Conservation (phyloP, 805 yeast species). For the Lachancea nothofagi region DNA sequence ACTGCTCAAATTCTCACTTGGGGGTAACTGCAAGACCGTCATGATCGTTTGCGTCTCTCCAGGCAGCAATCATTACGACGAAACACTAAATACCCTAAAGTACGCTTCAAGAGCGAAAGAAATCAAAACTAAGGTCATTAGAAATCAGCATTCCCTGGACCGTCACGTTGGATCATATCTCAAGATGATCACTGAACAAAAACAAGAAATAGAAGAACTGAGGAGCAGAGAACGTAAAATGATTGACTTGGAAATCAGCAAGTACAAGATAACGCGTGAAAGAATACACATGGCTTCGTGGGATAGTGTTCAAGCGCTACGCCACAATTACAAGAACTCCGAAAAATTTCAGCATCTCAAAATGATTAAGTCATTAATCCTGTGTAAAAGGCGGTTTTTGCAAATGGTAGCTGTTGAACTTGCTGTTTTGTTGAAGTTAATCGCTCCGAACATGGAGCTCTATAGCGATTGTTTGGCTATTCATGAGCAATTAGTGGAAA, state of each 20-base stretch:
- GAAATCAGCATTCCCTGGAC: constrained; percentile 71
- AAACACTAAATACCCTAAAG: constrained; percentile 82
- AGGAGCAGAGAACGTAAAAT: constrained; percentile 46
- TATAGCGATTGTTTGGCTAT: constrained; percentile 22
- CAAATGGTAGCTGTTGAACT: constrained; percentile 41
- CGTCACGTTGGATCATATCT: constrained; percentile 81
- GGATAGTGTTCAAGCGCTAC: constrained; percentile 40
- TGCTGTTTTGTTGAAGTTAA: constrained; percentile 20
- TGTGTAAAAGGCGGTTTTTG: constrained; percentile 38
- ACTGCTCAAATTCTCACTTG: constrained; percentile 78
- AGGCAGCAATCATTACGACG: constrained; percentile 81
- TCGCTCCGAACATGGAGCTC: constrained; percentile 19
- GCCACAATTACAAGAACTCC: constrained; percentile 35
- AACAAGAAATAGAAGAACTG: constrained; percentile 64
- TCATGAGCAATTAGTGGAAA: constrained; percentile 34
- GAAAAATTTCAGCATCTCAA: constrained; percentile 43
- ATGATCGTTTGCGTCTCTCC: constrained; percentile 96
- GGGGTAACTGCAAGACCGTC: constrained; percentile 91
- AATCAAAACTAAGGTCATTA: constrained; percentile 70
- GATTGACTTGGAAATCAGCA: constrained; percentile 36
- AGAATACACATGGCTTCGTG: constrained; percentile 37
- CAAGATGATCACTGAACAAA: constrained; percentile 78
- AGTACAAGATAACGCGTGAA: constrained; percentile 34
- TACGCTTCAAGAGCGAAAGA: constrained; percentile 91
- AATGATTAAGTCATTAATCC: constrained; percentile 34